Base-by-base conservation (phyloP, 805 yeast genomes). In the Candida ulmi region DNA sequence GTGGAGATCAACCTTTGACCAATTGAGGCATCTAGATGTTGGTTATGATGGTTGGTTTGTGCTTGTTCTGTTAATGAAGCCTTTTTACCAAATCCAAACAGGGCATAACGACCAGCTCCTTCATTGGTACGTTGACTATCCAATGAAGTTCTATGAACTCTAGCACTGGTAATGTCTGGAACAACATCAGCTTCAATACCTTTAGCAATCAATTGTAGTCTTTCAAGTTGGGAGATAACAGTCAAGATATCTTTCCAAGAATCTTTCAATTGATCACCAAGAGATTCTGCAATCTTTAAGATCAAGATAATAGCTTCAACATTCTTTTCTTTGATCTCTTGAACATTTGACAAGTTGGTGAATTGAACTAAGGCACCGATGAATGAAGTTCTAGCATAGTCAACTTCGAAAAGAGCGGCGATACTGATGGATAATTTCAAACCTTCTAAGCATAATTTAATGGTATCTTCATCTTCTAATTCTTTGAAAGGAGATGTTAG, bases 401-500 rank as follows among this genome's bases (percentile, higher is more conserved):
- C 88, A 36, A 88, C 66, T 35, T 81, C 91, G 58, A 88, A 90
- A 57, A 83, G 73, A 45, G 96, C 79, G 1, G 98, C 76, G 40
- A 95, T 84, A 36, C 83, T 79, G 37, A 88, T 80, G 1, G 96
- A 80, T 27, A 88, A 65, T 51, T 81, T 81, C 48, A 93, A 76
- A 17, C 99, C 99, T 47, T 87, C 96, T 39, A 93, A 63, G 50
- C 96, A 82, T 8, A 73, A 62, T 36, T 69, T 74, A 4, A 85
- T 74, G 11, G 83, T 73, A 39, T 81, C 88, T 17, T 71, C 73
- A 49, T 86, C 93, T 49, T 85, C 88, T 46, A 83, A 80, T 40
- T 88, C 96, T 56, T 83, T 88, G 67, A 90, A 88, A 6, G 96
- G 95, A 3, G 95, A 91, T 0, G 97, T 88, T 36, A 93, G 69